These are phyloP conservation scores for Triglochin maritima DNA, from an alignment of 106 monocot species.

Conservation along the genomic window DNA sequence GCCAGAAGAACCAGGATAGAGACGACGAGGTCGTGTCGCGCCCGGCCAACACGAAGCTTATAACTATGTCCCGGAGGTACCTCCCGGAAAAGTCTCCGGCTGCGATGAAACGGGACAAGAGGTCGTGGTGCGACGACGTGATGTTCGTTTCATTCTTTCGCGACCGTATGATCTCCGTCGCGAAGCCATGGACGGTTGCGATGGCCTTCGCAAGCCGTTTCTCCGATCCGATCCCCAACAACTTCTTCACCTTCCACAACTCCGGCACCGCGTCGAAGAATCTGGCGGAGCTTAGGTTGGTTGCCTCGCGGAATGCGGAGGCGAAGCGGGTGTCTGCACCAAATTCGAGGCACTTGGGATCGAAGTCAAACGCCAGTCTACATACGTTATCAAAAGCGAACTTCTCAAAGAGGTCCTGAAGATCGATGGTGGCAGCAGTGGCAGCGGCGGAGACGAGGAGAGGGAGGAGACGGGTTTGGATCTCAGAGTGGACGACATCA, in stretches of 20 bases:
- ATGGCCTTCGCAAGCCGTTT: constrained; percentile 8
- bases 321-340: constrained; percentile 11
- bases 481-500: constrained; percentile 14
- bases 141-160: constrained; percentile 4
- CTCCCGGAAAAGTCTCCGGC: constrained; percentile 20
- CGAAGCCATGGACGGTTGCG: constrained; percentile 11
- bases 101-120: constrained; percentile 16
- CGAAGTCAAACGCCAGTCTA: constrained; percentile 35
- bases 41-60: constrained; percentile 35
- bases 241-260: constrained; percentile 18
- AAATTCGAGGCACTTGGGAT: constrained; percentile 27
- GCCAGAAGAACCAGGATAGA: constrained; percentile 27
- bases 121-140: not conserved
- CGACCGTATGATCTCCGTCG: constrained; percentile 9
- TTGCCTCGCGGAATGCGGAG: constrained; percentile 26
- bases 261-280: constrained; percentile 23
- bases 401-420: constrained; percentile 34
- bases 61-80: constrained; percentile 37
- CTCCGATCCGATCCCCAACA: constrained; percentile 16
- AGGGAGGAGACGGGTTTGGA: constrained; percentile 24
- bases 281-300: constrained; percentile 14
- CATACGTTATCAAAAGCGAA: constrained; percentile 51
- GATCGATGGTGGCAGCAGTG: constrained; percentile 6
- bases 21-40: constrained; percentile 21
- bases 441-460: constrained; percentile 7